Evolutionary conservation across 83 land plant species (phyloP), one percentile per base, ranked within the genome.

Genomic region (Picea abies): DNA sequence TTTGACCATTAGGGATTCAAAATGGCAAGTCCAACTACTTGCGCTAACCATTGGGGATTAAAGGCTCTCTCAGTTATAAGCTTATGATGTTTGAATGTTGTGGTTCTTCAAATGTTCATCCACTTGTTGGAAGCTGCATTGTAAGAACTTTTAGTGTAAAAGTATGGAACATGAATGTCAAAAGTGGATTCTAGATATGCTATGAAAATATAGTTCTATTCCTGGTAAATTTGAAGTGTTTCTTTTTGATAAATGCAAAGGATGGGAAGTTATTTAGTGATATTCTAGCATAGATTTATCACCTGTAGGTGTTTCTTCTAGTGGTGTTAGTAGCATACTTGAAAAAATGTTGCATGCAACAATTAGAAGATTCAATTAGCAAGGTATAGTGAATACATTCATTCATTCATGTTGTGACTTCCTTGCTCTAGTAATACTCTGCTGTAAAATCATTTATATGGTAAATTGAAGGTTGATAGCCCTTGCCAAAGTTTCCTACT

Each of bases 321-420:
- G 44, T 39, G 62, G 81, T 26, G 73, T 79, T 90, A 77, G 92
- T 92, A 25, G 84, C 91, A 14, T 92, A 92, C 67, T 92, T 92
- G 67, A 82, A 86, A 78, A 90, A 87, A 83, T 92, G 94, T 69
- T 92, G 91, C 79, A 56, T 88, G 25, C 91, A 92, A 77, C 91
- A 92, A 58, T 87, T 92, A 77, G 92, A 92, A 84, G 94, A 92
- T 84, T 86, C 94, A 66, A 84, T 87, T 56, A 88, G 89, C 84
- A 92, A 92, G 94, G 94, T 90, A 85, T 80, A 65, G 2, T 23
- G 71, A 19, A 26, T 44, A 3, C 10, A 70, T 37, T 39, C 20
- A 37, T 19, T 70, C 75, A 35, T 67, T 29, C 39, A 12, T 14
- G 29, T 8, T 17, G n/a, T 70, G 19, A 70, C 35, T 70, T 15